A percentile compares a stretch with the other conserved stretches of the same genome.
These are phyloP conservation scores for Venturia aucupariae DNA, from an alignment of 2,329 filamentous ascomycete species.

Conservation along the genomic window DNA sequence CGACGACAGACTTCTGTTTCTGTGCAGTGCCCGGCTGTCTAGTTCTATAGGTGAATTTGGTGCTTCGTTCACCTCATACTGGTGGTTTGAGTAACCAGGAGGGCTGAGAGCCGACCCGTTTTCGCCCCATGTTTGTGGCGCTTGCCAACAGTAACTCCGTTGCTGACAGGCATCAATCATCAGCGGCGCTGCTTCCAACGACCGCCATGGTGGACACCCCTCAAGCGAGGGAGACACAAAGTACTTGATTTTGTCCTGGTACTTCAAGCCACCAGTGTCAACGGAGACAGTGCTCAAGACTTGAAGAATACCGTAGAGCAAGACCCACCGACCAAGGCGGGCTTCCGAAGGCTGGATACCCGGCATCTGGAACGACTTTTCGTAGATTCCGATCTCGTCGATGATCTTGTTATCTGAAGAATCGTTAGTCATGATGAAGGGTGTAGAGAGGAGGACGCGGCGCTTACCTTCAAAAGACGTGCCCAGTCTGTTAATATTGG, in stretches of 20 bases:
- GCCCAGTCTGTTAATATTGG: slow-evolving; percentile 31
- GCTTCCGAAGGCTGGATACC: slow-evolving; percentile 29
- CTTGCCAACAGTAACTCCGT: slow-evolving; percentile 15
- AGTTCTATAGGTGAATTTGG: neutral
- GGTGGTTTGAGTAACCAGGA: slow-evolving; percentile 11
- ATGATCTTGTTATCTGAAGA: slow-evolving; percentile 29
- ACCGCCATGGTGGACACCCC: slow-evolving; percentile 20
- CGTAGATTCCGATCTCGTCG: slow-evolving; percentile 33
- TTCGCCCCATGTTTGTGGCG: slow-evolving; percentile 12
- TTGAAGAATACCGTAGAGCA: slow-evolving; percentile 34
- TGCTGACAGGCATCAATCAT: slow-evolving; percentile 15
- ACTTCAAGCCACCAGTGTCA: slow-evolving; percentile 30
- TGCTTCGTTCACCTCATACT: slow-evolving; percentile 11
- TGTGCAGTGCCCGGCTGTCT: neutral
- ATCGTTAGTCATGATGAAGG: neutral
- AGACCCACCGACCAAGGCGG: slow-evolving; percentile 35
- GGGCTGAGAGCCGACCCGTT: neutral
- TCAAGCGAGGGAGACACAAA: slow-evolving; percentile 29
- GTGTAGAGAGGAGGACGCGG: slow-evolving; percentile 14
- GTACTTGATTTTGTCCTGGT: slow-evolving; percentile 30
- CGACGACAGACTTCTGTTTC: neutral
- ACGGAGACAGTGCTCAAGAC: slow-evolving; percentile 33
- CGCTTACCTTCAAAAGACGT: slow-evolving; percentile 27
- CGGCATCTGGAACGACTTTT: slow-evolving; percentile 21
- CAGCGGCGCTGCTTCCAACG: slow-evolving; percentile 7